Conservation (phyloP, 257 asterid species). For the Solanum piurae region DNA sequence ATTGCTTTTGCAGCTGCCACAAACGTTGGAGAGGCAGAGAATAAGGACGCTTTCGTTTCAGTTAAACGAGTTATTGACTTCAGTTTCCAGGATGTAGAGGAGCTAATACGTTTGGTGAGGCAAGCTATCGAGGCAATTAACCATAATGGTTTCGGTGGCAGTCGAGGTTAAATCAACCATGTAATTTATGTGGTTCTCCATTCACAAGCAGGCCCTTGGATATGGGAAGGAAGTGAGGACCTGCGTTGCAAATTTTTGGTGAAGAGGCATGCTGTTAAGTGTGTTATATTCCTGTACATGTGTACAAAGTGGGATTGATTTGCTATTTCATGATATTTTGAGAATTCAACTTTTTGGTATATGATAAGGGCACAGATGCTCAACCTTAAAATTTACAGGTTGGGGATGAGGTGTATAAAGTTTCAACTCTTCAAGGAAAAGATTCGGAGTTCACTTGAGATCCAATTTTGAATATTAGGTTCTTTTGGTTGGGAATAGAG, state of each 20-base stretch:
- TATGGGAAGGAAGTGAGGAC: constrained; percentile 10
- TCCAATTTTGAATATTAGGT: constrained; percentile 41
- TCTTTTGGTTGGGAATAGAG: constrained; percentile 17
- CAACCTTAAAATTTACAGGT: constrained; percentile 16
- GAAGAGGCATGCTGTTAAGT: constrained; percentile 22
- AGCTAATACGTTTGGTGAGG: constrained; percentile 47
- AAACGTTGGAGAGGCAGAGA: constrained; percentile 36
- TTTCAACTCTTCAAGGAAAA: constrained; percentile 22
- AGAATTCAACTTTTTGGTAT: constrained; percentile 23
- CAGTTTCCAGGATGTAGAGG: constrained; percentile 72
- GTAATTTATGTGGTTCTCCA: constrained; percentile 29
- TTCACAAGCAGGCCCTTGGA: constrained; percentile 14
- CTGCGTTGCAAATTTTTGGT: constrained; percentile 14
- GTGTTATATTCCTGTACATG: constrained; percentile 45
- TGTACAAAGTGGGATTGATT: constrained; percentile 48
- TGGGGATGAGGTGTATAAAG: constrained; percentile 16
- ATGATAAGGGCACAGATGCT: constrained; percentile 31
- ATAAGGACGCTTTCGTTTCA: constrained; percentile 43
- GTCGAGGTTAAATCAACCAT: constrained; percentile 35
- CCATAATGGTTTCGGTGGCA: constrained; percentile 35
- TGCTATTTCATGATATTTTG: constrained; percentile 24
- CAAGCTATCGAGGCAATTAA: constrained; percentile 49
- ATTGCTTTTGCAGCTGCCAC: constrained; percentile 54
- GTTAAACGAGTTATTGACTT: constrained; percentile 62
- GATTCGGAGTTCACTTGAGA: constrained; percentile 27